Conservation (phyloP, 139 green algal species). For the Limnomonas spitsbergensis region DNA sequence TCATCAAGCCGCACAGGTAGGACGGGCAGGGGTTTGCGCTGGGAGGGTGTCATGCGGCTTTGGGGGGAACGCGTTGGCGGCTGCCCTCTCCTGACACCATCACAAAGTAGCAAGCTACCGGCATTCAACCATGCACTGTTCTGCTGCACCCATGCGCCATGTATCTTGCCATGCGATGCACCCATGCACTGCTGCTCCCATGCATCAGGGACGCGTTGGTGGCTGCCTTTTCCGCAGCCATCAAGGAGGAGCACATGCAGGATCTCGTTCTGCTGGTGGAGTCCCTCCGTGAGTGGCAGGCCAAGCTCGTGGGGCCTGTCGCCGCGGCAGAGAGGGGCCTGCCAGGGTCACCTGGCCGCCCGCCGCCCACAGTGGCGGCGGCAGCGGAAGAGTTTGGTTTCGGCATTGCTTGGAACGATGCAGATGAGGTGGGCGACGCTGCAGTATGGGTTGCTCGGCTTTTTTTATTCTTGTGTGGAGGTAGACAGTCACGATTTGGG, state of each 20-base stretch:
- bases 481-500: background rate
- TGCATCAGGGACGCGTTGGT: constrained; percentile 37
- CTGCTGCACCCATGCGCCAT: too few species aligned
- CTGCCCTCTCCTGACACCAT: too few species aligned
- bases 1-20: constrained; percentile 28
- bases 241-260: constrained; percentile 34
- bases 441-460: too few species aligned
- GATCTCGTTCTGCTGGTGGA: constrained; percentile 24
- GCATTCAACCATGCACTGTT: too few species aligned
- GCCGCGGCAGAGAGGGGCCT: too few species aligned
- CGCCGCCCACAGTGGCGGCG: too few species aligned
- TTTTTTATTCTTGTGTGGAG: background rate
- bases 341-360: too few species aligned
- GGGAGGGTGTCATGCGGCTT: background rate
- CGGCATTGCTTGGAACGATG: background rate
- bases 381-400: background rate
- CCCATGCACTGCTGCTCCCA: too few species aligned
- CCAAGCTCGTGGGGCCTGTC: constrained; percentile 20
- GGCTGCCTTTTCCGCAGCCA: constrained; percentile 10
- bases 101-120: too few species aligned
- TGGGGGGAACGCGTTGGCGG: too few species aligned
- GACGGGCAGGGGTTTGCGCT: background rate
- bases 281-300: constrained; percentile 20
- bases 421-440: background rate
- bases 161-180: too few species aligned